These are phyloP conservation scores for Helotiales sp. DNA, from an alignment of 2,329 filamentous ascomycete genomes.

Conservation along the genomic window DNA sequence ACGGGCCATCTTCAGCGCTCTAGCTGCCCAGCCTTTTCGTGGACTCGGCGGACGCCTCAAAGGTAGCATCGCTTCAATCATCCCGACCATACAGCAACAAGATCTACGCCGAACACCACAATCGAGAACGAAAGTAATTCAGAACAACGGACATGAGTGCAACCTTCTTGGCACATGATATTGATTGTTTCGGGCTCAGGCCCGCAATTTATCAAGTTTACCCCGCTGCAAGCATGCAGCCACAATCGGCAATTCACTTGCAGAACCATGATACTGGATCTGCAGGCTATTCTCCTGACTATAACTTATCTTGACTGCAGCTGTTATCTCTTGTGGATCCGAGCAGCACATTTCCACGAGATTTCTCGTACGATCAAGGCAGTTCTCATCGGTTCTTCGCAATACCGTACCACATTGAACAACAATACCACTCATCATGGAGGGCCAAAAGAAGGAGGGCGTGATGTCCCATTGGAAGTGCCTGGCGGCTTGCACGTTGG, in stretches of 20 bases:
- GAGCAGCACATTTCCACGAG: background rate
- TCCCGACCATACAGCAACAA: slow-evolving; percentile 9
- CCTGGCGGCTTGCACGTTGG: slow-evolving; percentile 19
- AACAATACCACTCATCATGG: slow-evolving; percentile 2
- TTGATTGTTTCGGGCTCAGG: background rate
- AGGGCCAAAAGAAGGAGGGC: slow-evolving; percentile 5
- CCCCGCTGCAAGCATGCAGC: slow-evolving; percentile 13
- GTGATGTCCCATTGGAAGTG: slow-evolving; percentile 23
- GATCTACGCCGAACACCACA: background rate
- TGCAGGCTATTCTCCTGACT: slow-evolving; percentile 1
- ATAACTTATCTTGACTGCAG: slow-evolving; percentile 10
- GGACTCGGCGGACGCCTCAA: slow-evolving; percentile 1
- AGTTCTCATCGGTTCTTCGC: background rate
- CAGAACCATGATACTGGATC: background rate
- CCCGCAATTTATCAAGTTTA: slow-evolving; percentile 8
- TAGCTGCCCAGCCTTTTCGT: background rate
- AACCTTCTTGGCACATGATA: background rate
- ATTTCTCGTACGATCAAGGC: slow-evolving; percentile 5
- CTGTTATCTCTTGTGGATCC: background rate
- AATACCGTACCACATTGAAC: background rate
- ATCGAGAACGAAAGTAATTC: background rate
- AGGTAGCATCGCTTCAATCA: slow-evolving; percentile 10
- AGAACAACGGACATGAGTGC: slow-evolving; percentile 2
- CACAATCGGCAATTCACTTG: slow-evolving; percentile 13
- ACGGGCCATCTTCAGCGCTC: background rate